phyloP scores from a whole-genome alignment of 2,329 filamentous ascomycete species.

The Cryphonectria japonica region DNA sequence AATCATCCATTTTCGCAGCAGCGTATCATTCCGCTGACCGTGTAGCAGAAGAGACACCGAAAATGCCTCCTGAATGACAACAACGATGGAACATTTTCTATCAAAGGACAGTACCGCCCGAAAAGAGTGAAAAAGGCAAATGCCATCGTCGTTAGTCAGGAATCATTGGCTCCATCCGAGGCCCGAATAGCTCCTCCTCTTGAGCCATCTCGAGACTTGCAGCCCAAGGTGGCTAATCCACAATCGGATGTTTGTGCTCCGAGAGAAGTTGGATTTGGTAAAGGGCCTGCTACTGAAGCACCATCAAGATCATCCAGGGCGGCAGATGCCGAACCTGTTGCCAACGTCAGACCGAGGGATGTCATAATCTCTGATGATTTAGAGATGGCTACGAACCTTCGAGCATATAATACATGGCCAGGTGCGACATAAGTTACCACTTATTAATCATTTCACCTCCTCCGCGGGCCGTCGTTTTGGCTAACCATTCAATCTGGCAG shows the following conservation, averaged over 20 bases:
- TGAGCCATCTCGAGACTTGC: neutral
- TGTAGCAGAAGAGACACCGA: constrained; percentile 9
- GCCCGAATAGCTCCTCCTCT: neutral
- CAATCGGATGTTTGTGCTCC: neutral
- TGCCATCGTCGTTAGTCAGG: constrained; percentile 11
- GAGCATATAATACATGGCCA: constrained; percentile 23
- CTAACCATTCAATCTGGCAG: neutral
- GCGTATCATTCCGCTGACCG: neutral
- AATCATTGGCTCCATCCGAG: neutral
- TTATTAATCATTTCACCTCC: accelerated
- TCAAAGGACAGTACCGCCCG: constrained; percentile 3
- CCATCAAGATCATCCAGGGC: neutral
- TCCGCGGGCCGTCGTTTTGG: too few species aligned
- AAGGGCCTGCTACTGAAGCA: neutral
- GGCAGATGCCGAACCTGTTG: neutral
- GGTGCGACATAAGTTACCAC: neutral
- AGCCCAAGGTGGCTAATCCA: neutral
- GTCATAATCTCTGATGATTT: neutral
- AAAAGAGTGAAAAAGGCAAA: neutral
- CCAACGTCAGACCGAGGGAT: neutral
- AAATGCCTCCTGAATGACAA: constrained; percentile 19
- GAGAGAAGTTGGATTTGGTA: neutral
- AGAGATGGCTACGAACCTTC: constrained; percentile 17
- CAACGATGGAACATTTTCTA: constrained; percentile 17
- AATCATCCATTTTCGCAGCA: neutral